Conservation (phyloP, 345 rosid species). For the Euphorbia lathyris region DNA sequence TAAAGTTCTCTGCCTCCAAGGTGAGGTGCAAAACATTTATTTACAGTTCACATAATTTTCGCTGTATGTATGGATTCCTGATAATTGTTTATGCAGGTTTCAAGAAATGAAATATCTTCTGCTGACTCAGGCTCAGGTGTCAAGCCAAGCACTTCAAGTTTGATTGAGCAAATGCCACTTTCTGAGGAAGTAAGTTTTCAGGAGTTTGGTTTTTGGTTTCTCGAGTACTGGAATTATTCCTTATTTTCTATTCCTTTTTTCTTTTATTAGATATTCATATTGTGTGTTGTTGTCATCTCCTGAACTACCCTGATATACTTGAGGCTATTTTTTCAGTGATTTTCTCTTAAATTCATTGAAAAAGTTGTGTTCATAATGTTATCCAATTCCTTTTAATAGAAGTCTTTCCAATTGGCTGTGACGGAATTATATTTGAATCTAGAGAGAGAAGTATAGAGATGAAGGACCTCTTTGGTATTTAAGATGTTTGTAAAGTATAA, state of each 20-base stretch:
- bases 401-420: not conserved
- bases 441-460: not conserved
- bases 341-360: not conserved
- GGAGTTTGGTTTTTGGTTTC: slow-evolving; percentile 9
- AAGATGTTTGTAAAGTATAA: not conserved
- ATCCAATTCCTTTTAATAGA: not conserved
- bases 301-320: not conserved
- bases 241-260: not conserved
- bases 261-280: not conserved
- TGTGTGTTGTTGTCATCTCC: not conserved
- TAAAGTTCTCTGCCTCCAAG: slow-evolving; percentile 46
- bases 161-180: slow-evolving; percentile 23
- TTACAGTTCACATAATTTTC: slow-evolving; percentile 21
- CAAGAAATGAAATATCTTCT: slow-evolving; percentile 35
- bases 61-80: not conserved
- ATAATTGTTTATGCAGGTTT: slow-evolving; percentile 27
- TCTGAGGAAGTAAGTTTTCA: slow-evolving; percentile 31
- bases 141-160: slow-evolving; percentile 31
- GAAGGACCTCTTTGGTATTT: not conserved
- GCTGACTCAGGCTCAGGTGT: slow-evolving; percentile 26
- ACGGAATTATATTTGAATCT: not conserved
- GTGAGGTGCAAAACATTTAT: slow-evolving; percentile 33
- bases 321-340: not conserved
- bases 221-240: not conserved
- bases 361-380: not conserved